Conservation (phyloP, 2,329 filamentous ascomycete species). For the Thelonectria rubi region DNA sequence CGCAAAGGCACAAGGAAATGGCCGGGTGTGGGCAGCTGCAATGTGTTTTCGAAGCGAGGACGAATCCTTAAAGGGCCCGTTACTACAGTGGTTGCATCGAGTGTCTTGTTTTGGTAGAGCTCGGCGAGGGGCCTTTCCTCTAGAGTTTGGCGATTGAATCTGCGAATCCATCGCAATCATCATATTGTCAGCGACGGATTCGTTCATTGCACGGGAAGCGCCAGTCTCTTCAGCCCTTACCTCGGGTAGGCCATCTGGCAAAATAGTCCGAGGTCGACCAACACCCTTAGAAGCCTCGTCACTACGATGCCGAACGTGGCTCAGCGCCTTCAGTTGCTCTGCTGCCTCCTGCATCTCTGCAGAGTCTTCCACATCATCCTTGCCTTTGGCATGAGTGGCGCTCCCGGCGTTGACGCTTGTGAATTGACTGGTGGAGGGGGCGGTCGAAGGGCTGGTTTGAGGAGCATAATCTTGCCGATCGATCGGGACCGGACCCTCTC, state of each 20-base stretch:
- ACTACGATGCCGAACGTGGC: constrained; percentile 67
- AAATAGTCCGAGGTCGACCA: constrained; percentile 48
- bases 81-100: constrained; percentile 68
- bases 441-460: constrained; percentile 43
- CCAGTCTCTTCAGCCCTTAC: constrained; percentile 38
- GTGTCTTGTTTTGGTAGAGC: constrained; percentile 68
- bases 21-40: constrained; percentile 73
- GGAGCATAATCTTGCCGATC: constrained; percentile 39
- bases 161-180: constrained; percentile 37
- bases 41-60: constrained; percentile 73
- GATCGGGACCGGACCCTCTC: constrained; percentile 35
- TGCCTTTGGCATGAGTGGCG: constrained; percentile 42
- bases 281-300: constrained; percentile 51
- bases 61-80: constrained; percentile 72
- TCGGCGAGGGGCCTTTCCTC: constrained; percentile 55
- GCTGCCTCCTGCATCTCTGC: constrained; percentile 75
- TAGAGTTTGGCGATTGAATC: constrained; percentile 40
- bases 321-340: constrained; percentile 72
- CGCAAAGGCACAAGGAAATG: constrained; percentile 86
- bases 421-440: constrained; percentile 31
- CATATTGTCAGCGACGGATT: constrained; percentile 42
- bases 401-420: constrained; percentile 28
- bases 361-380: constrained; percentile 63
- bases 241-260: constrained; percentile 51
- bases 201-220: constrained; percentile 49